Conservation (phyloP, 306 rosid species). For the Medicago arabica region DNA sequence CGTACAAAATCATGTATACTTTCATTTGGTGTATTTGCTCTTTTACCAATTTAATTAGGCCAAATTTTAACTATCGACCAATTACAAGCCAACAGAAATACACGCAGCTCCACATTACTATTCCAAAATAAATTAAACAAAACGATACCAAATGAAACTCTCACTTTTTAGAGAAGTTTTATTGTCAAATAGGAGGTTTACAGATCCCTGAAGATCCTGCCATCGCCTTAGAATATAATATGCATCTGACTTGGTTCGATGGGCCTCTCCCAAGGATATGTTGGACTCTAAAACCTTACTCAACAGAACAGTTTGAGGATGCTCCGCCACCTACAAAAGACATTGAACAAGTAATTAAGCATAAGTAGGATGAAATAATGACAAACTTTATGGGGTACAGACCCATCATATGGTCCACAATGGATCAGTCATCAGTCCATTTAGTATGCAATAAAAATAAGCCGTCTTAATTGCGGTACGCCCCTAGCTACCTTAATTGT, state of each 20-base stretch:
- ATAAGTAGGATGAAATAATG: conserved; percentile 35
- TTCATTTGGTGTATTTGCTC: conserved; percentile 27
- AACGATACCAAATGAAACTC: conserved; percentile 32
- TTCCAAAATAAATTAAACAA: conserved; percentile 22
- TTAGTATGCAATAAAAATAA: neutral
- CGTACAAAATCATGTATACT: neutral
- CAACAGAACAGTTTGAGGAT: conserved; percentile 85
- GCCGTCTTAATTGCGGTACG: too few species aligned
- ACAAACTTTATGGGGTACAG: neutral
- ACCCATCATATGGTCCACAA: neutral
- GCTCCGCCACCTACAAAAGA: conserved; percentile 77
- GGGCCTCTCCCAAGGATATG: conserved; percentile 65
- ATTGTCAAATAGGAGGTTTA: conserved; percentile 74
- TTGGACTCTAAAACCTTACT: conserved; percentile 74
- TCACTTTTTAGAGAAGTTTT: conserved; percentile 72
- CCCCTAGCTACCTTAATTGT: neutral
- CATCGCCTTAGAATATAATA: conserved; percentile 56
- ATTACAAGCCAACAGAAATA: conserved; percentile 29
- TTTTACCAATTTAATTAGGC: neutral
- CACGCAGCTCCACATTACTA: conserved; percentile 8
- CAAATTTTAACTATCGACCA: neutral
- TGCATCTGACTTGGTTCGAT: conserved; percentile 52
- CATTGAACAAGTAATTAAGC: conserved; percentile 34
- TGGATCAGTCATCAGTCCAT: neutral
- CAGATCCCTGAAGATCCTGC: conserved; percentile 88